A percentile compares a stretch with the other conserved stretches of the same genome.
Evolutionary conservation across 768 basidiomycete species (phyloP).

Genomic region (Asterophora lycoperdoides): DNA sequence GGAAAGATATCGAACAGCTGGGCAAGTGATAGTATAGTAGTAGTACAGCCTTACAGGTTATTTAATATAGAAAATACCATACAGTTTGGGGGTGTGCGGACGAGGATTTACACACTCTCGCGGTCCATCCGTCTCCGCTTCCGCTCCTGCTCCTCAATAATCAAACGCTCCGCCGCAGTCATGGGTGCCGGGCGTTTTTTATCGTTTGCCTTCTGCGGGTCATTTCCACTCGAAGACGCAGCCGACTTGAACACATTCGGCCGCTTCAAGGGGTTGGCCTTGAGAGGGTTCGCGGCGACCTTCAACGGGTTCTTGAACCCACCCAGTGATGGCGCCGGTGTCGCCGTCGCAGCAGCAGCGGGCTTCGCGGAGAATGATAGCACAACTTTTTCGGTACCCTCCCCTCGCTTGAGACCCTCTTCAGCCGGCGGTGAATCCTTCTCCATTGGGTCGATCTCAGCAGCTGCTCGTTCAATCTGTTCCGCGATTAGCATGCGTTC

Average conservation of each 20-base stretch:
- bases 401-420: constrained; percentile 68
- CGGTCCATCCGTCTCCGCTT: constrained; percentile 76
- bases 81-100: background rate
- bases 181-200: constrained; percentile 65
- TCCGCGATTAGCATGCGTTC: constrained; percentile 87
- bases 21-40: constrained; percentile 16
- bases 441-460: constrained; percentile 37
- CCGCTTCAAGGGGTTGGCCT: constrained; percentile 67
- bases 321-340: constrained; percentile 31
- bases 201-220: constrained; percentile 37
- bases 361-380: constrained; percentile 66
- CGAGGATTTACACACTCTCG: constrained; percentile 25
- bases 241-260: constrained; percentile 70
- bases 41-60: constrained; percentile 15
- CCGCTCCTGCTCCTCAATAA: constrained; percentile 87
- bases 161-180: constrained; percentile 82
- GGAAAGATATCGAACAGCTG: constrained; percentile 10
- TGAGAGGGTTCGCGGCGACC: constrained; percentile 53
- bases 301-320: constrained; percentile 63
- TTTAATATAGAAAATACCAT: constrained; percentile 7
- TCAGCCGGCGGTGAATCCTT: constrained; percentile 38
- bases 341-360: constrained; percentile 24
- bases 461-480: constrained; percentile 86
- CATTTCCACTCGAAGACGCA: constrained; percentile 29
- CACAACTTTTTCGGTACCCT: constrained; percentile 68